Percentiles rank a stretch among this genome's conserved stretches.
phyloP scores from a whole-genome alignment of 1,284 basidiomycete species.

The Cystobasidium sp. region DNA sequence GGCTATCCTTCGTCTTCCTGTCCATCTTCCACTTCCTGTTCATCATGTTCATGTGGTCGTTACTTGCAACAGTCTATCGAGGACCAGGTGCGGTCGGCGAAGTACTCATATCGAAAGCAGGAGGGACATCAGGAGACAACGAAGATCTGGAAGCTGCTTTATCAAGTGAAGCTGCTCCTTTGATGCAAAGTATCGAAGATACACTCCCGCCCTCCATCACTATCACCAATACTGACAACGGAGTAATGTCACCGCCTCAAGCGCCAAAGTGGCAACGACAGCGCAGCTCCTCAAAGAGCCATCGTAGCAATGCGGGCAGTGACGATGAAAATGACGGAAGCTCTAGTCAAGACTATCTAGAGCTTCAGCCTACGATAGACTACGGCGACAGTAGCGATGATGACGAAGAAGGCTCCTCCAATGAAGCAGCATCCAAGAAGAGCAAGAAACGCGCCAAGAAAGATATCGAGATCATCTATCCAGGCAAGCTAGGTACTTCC shows the following conservation, averaged over 20 bases:
- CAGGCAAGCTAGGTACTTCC: constrained; percentile 7
- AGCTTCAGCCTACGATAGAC: constrained; percentile 26
- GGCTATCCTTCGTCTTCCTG: constrained; percentile 28
- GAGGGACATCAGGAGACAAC: constrained; percentile 4
- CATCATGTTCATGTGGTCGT: constrained; percentile 32
- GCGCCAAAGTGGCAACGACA: constrained; percentile 20
- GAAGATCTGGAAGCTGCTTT: constrained; percentile 20
- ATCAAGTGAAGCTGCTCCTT: constrained; percentile 7
- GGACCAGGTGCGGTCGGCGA: constrained; percentile 41
- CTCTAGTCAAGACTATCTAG: background rate
- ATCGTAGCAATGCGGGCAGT: background rate
- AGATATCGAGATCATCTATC: constrained; percentile 28
- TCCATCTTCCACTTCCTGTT: constrained; percentile 39
- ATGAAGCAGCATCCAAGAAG: background rate
- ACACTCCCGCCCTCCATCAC: background rate
- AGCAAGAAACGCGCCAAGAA: background rate
- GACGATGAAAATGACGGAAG: constrained; percentile 32
- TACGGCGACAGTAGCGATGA: constrained; percentile 32
- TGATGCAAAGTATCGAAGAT: constrained; percentile 2
- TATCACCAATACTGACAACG: background rate
- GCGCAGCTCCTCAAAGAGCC: constrained; percentile 11
- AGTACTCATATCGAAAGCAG: background rate
- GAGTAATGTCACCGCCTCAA: background rate
- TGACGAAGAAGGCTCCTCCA: constrained; percentile 10
- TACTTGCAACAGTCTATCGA: constrained; percentile 22